Evolutionary conservation across 495 filamentous ascomycete species (phyloP).

Genomic region (Aspergillus asperescens): DNA sequence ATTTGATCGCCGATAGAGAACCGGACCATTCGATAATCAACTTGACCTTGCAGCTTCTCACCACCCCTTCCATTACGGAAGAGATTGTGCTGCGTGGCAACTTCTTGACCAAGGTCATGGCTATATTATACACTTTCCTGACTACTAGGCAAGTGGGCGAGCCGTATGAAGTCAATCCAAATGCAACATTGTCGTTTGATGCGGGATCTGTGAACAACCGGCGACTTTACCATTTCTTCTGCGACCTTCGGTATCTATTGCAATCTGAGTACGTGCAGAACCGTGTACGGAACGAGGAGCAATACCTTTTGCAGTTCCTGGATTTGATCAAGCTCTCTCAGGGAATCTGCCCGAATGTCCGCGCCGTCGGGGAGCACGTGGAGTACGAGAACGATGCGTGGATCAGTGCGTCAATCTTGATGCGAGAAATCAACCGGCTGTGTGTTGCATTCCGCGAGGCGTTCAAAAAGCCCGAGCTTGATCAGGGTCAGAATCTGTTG

Average conservation of each 20-base stretch:
- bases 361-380: slow-evolving; percentile 89
- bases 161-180: slow-evolving; percentile 76
- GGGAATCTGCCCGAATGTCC: slow-evolving; percentile 89
- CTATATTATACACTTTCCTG: slow-evolving; percentile 94
- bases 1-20: slow-evolving; percentile 92
- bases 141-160: slow-evolving; percentile 93
- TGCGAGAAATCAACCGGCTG: slow-evolving; percentile 86
- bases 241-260: slow-evolving; percentile 85
- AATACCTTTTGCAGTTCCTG: slow-evolving; percentile 88
- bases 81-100: slow-evolving; percentile 95
- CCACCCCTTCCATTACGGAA: slow-evolving; percentile 89
- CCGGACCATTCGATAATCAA: slow-evolving; percentile 99
- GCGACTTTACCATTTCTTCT: slow-evolving; percentile 94
- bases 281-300: slow-evolving; percentile 70
- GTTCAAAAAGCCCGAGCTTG: slow-evolving; percentile 60
- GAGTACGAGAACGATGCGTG: slow-evolving; percentile 98
- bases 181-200: slow-evolving; percentile 84
- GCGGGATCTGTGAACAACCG: slow-evolving; percentile 88
- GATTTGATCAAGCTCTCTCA: slow-evolving; percentile 94
- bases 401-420: slow-evolving; percentile 93
- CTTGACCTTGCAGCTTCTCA: slow-evolving; percentile 91
- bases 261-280: slow-evolving; percentile 81
- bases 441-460: slow-evolving; percentile 84
- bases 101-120: slow-evolving; percentile 89
- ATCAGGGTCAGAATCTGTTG: slow-evolving; percentile 57